A percentile compares a stretch with the other conserved stretches of the same genome.
These are phyloP conservation scores for Pyricularia pennisetigena DNA, from an alignment of 2,329 filamentous ascomycete genomes.

Conservation along the genomic window DNA sequence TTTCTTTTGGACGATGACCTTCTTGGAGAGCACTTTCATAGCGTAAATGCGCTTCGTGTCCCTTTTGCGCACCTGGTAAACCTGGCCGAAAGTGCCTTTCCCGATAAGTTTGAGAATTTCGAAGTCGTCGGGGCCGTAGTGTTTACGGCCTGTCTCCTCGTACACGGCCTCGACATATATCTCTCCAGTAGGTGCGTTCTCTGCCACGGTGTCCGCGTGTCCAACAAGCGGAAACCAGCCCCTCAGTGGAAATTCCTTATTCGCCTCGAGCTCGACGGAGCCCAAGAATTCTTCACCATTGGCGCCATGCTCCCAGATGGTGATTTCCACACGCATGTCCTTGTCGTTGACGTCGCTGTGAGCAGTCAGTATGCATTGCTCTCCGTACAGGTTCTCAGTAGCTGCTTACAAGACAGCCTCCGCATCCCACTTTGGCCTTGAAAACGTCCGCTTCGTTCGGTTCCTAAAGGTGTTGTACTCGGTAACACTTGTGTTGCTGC, in stretches of 20 bases:
- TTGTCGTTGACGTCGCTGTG: slow-evolving; percentile 87
- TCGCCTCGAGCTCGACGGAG: slow-evolving; percentile 72
- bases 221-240: slow-evolving; percentile 80
- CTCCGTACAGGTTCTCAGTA: not conserved
- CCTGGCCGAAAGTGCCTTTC: slow-evolving; percentile 96
- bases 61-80: slow-evolving; percentile 96
- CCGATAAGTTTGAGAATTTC: slow-evolving; percentile 93
- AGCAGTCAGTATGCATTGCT: not conserved
- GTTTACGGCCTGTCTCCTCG: slow-evolving; percentile 78
- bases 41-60: slow-evolving; percentile 94
- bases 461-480: slow-evolving; percentile 54
- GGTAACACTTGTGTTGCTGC: slow-evolving; percentile 80
- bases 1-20: slow-evolving; percentile 99
- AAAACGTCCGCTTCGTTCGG: slow-evolving; percentile 50
- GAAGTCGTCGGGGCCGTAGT: slow-evolving; percentile 92
- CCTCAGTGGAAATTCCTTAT: slow-evolving; percentile 60
- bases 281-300: slow-evolving; percentile 86
- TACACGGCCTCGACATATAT: slow-evolving; percentile 81
- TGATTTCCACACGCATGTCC: slow-evolving; percentile 83
- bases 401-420: slow-evolving; percentile 81
- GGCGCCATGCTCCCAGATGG: slow-evolving; percentile 75
- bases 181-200: slow-evolving; percentile 74
- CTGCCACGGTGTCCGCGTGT: slow-evolving; percentile 58
- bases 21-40: slow-evolving; percentile 99
- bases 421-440: slow-evolving; percentile 90